Evolutionary conservation across 2,329 filamentous ascomycete genomes (phyloP), one percentile per base, ranked within the genome.

Genomic region (Monosporascus sp.): DNA sequence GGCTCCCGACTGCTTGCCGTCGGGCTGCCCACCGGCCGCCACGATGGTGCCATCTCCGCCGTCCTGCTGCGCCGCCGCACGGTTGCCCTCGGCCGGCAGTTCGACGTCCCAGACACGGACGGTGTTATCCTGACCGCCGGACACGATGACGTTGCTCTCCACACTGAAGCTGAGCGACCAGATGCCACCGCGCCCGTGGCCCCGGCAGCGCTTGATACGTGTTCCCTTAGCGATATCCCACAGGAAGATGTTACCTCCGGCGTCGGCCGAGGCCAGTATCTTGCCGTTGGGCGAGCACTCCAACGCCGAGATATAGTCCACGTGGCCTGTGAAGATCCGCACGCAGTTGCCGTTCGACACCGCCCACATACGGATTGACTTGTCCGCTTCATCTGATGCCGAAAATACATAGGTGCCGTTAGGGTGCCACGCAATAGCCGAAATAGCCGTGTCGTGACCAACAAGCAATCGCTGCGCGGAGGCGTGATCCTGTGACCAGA

Each of bases 321-420:
- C 88, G 66, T 99, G 94, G 1, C 94, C 94, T 0, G 89, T 91
- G 67, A 97, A 96, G 64, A 97, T 84, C 25, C 94, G 88, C 5
- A 97, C 89, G 37, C 91, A 90, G 56, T 86, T 85, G 27, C 94
- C 94, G 8, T 88, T 93, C 11, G 84, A 81, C n/a, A 97, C 83
- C 9, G 91, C 86, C 94, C 94, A 99, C 93, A 99, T 97, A 31
- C 94, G 86, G 36, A 97, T 89, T 0, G 91, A 94, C 70, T 93
- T 93, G 70, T 99, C 84, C 6, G 78, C 82, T 65, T 85, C 92
- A 60, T 89, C 89, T 14, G 90, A 95, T 3, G 89, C 91, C 0
- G 94, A 97, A 70, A 99, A 97, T 45, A 97, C 77, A 63, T 97
- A 99, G 6, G 88, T 84, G 18, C 90, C 90, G 67, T 99, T 99